phyloP scores from a whole-genome alignment of 768 basidiomycete species.

The Crepidotus variabilis region DNA sequence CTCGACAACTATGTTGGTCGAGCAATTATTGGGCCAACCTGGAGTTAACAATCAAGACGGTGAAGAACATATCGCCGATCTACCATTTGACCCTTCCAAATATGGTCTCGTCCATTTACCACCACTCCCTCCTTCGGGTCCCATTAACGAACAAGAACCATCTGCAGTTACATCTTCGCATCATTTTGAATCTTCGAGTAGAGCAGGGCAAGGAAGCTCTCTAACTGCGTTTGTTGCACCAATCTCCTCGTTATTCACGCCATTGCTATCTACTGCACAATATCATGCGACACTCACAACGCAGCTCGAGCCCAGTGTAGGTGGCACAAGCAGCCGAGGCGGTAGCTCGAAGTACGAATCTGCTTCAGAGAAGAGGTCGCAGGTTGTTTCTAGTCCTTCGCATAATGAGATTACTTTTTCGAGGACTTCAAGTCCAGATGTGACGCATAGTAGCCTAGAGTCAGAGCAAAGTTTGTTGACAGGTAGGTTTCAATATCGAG shows the following conservation, averaged over 20 bases:
- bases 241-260: not conserved
- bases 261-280: not conserved
- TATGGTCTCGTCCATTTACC: conserved; percentile 41
- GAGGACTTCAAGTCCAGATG: conserved; percentile 6
- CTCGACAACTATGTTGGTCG: conserved; percentile 13
- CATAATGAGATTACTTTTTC: not conserved
- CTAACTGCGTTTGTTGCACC: not conserved
- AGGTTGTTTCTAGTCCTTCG: not conserved
- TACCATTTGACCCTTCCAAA: conserved; percentile 37
- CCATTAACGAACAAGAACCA: conserved; percentile 13
- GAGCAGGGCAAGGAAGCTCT: conserved; percentile 1
- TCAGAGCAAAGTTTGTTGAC: conserved; percentile 40
- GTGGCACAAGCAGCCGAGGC: no score
- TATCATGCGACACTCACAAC: not conserved
- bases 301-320: no score
- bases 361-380: not conserved
- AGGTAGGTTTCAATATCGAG: conserved; percentile 59
- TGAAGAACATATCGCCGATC: conserved; percentile 6
- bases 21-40: conserved; percentile 11
- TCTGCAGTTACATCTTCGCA: conserved; percentile 9
- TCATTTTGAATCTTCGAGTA: not conserved
- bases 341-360: not conserved
- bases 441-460: conserved; percentile 5
- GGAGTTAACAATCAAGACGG: not conserved
- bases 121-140: conserved; percentile 22